Base-by-base conservation (phyloP, 2,329 filamentous ascomycete species). In the Talaromyces verruculosus region DNA sequence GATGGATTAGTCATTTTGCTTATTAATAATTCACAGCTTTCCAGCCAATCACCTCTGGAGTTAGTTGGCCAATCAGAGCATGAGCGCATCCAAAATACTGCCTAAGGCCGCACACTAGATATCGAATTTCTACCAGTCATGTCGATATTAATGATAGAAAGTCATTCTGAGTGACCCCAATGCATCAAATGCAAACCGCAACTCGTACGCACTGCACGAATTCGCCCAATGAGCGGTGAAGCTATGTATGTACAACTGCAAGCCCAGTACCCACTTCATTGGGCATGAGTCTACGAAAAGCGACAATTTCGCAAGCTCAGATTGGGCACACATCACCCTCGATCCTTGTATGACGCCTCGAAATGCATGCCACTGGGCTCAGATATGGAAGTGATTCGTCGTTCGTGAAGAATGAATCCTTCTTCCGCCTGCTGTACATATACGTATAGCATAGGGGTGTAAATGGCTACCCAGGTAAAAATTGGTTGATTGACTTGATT, bases 251-350 rank as follows among this genome's bases (percentile, higher is more conserved):
- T 53, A 51, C 22, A 39, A 28, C 60, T 62, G 13, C 60, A 45
- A 37, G 28, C 30, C 15, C 17, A n/a, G 57, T 39, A 41, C 43
- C 59, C 59, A 61, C 59, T 33, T 35, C 30, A 53, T 62, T 62
- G 60, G 60, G 60, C 60, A 62, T 41, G 33, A 61, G 10, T 39
- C 41, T 49, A 22, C 59, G 37, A 61, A 53, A 19, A 35, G 11
- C 17, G 22, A n/a, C 13, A n/a, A 3, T 43, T 35, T 28, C 39
- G 33, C 19, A 28, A 53, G 22, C 19, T 53, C 45, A 62, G 45
- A 60, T 62, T 53, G 60, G 60, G 60, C 60, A 62, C 30, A 49
- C 45, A 62, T 61, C 53, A 8, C 33, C 30, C n/a, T 8, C 30
- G 33, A 57, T 39, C 53, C 53, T 57, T 57, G 49, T 53, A 53